phyloP scores from a whole-genome alignment of 1,284 basidiomycete genomes.

The Leccinum fallax region DNA sequence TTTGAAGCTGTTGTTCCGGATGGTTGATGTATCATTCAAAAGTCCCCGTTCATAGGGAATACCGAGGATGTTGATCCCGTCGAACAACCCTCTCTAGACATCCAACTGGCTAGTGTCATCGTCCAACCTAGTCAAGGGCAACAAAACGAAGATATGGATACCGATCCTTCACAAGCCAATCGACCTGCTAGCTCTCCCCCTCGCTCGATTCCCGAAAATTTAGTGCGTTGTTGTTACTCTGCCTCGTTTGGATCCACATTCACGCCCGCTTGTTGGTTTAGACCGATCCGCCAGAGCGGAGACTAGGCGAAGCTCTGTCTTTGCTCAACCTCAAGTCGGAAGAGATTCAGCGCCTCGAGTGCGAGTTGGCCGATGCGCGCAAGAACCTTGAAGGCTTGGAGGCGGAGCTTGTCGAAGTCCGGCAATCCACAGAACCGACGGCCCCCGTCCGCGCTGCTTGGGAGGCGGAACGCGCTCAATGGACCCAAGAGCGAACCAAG shows the following conservation, averaged over 20 bases:
- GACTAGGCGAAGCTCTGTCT: conserved; percentile 36
- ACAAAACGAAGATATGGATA: conserved; percentile 26
- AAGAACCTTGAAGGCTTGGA: conserved; percentile 9
- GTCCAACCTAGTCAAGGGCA: conserved; percentile 34
- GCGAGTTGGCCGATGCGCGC: conserved; percentile 26
- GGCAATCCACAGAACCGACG: conserved; percentile 20
- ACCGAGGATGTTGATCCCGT: conserved; percentile 14
- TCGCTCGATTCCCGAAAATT: conserved; percentile 14
- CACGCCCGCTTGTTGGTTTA: conserved; percentile 2
- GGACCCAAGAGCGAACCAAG: conserved; percentile 27
- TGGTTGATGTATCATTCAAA: conserved; percentile 13
- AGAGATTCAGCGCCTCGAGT: conserved; percentile 38
- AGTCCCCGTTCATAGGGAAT: background rate
- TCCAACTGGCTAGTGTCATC: conserved; percentile 29
- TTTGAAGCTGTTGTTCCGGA: background rate
- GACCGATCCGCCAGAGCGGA: conserved; percentile 33
- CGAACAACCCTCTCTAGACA: conserved; percentile 31
- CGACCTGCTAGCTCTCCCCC: conserved; percentile 24
- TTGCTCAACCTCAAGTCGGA: conserved; percentile 41
- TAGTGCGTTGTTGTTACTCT: conserved; percentile 19
- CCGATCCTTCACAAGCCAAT: conserved; percentile 6
- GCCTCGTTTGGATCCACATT: background rate
- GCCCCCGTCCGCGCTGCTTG: conserved; percentile 16
- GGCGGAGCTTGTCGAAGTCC: conserved; percentile 12
- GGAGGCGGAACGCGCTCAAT: conserved; percentile 32